Conservation (phyloP, 2,329 filamentous ascomycete genomes). For the Macroventuria anomochaeta region DNA sequence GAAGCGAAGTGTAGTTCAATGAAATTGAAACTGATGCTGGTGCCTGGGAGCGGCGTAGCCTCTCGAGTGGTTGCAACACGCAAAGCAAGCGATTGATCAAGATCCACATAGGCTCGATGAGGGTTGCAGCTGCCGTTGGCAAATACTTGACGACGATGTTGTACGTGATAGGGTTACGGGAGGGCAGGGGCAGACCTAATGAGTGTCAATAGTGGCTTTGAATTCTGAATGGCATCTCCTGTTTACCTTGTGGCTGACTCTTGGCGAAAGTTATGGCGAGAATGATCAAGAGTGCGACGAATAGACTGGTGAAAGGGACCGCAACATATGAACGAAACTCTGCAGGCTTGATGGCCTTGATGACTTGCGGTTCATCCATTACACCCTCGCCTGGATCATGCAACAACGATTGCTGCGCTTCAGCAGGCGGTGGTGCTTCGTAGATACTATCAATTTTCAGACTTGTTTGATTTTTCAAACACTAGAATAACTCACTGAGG, state of each 20-base stretch:
- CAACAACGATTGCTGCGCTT: not conserved
- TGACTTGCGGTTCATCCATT: not conserved
- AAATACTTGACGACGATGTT: slow-evolving; percentile 57
- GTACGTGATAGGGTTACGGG: slow-evolving; percentile 41
- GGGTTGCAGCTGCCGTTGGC: slow-evolving; percentile 60
- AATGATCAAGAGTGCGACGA: not conserved
- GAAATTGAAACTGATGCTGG: slow-evolving; percentile 37
- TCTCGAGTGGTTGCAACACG: slow-evolving; percentile 60
- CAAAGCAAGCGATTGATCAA: slow-evolving; percentile 61
- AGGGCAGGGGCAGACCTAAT: slow-evolving; percentile 49
- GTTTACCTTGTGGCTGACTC: not conserved
- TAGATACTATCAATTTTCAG: not conserved
- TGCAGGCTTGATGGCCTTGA: not conserved
- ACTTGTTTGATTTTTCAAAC: too few species aligned
- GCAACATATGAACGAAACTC: not conserved
- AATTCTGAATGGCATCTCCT: not conserved
- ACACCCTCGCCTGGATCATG: not conserved
- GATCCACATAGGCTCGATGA: slow-evolving; percentile 63
- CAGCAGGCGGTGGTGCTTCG: not conserved
- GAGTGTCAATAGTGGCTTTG: not conserved
- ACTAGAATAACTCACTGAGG: not conserved
- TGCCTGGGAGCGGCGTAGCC: slow-evolving; percentile 52
- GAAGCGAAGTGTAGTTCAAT: slow-evolving; percentile 60
- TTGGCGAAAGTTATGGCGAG: not conserved
- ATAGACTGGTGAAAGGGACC: not conserved